Evolutionary conservation across 1,284 basidiomycete species (phyloP).

Genomic region (Phlebopus sp.): DNA sequence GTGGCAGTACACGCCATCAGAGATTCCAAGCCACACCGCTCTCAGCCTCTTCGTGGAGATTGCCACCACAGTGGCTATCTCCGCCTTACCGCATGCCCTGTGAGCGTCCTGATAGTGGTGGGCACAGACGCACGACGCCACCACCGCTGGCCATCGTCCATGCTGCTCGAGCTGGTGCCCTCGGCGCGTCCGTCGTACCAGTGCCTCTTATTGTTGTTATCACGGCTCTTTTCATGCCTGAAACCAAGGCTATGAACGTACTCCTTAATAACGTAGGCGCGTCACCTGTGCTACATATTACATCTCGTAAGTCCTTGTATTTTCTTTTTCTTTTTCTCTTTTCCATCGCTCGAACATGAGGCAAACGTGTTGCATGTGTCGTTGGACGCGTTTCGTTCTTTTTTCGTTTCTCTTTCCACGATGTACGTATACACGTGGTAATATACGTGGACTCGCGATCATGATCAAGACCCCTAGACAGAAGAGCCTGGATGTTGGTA

Average conservation of each 20-base stretch:
- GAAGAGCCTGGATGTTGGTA: slow-evolving; percentile 6
- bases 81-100: background rate
- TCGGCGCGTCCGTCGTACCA: slow-evolving; percentile 15
- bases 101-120: slow-evolving; percentile 3
- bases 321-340: too few species aligned
- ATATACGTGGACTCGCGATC: too few species aligned
- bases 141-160: slow-evolving; percentile 11
- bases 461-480: too few species aligned
- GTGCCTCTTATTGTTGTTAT: slow-evolving; percentile 10
- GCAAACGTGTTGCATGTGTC: background rate
- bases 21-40: background rate
- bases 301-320: slow-evolving; percentile 11
- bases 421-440: too few species aligned
- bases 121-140: background rate
- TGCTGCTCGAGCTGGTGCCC: slow-evolving; percentile 14
- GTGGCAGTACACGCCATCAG: slow-evolving; percentile 1
- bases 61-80: background rate
- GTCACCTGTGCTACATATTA: too few species aligned
- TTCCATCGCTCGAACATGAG: background rate
- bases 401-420: background rate
- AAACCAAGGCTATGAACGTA: slow-evolving; percentile 6
- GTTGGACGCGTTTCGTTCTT: slow-evolving; percentile 5
- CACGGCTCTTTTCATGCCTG: slow-evolving; percentile 6
- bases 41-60: background rate
- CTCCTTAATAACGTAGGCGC: slow-evolving; percentile 1